Conservation (phyloP, 495 filamentous ascomycete genomes). For the Penicillium herquei region DNA sequence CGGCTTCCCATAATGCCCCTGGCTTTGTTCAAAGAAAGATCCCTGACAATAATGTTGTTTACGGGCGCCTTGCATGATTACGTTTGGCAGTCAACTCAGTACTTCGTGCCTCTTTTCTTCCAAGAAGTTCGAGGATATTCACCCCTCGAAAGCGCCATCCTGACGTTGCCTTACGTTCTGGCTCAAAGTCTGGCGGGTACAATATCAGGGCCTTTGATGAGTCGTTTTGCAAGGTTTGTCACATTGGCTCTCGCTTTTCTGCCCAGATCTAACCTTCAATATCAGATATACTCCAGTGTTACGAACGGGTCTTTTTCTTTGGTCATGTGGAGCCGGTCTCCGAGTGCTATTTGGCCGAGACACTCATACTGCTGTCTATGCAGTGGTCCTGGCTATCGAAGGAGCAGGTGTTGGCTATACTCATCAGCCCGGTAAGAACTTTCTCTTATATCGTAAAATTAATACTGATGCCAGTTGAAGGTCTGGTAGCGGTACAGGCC, state of each 20-base stretch:
- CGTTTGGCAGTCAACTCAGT: conserved; percentile 53
- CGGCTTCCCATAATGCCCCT: conserved; percentile 54
- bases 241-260: too few species aligned
- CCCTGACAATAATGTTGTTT: conserved; percentile 37
- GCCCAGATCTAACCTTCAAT: conserved; percentile 42
- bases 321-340: conserved; percentile 43
- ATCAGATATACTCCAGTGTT: not conserved
- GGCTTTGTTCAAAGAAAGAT: conserved; percentile 22
- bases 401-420: conserved; percentile 52
- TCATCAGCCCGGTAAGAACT: conserved; percentile 48
- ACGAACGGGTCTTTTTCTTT: conserved; percentile 4
- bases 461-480: not conserved
- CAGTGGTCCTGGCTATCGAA: conserved; percentile 46
- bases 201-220: conserved; percentile 52
- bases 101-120: conserved; percentile 48
- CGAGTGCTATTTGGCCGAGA: conserved; percentile 43
- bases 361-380: conserved; percentile 43
- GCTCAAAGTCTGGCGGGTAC: conserved; percentile 7
- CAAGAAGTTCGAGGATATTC: conserved; percentile 46
- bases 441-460: not conserved
- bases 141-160: conserved; percentile 16
- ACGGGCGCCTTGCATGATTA: conserved; percentile 38
- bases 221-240: conserved; percentile 39
- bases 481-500: conserved; percentile 58
- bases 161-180: conserved; percentile 6